Base-by-base conservation (phyloP, 192 early-diverging fungal species). In the Obelidium mucronatum region DNA sequence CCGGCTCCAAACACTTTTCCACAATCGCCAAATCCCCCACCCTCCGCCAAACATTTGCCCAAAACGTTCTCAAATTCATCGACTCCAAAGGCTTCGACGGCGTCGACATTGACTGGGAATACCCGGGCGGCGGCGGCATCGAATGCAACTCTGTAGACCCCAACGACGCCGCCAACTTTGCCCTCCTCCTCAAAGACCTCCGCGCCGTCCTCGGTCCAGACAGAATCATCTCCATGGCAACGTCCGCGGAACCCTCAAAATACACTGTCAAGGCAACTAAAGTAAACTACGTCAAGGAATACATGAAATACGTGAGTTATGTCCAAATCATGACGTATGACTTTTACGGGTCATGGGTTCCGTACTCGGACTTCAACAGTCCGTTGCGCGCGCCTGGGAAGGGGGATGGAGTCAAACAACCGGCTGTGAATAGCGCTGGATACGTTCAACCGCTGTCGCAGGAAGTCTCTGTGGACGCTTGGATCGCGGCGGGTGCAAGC, bases 151-250 rank as follows among this genome's bases (percentile, higher is more conserved):
- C 37, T 31, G n/a, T n/a, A n/a, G n/a, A n/a, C n/a, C n/a, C n/a
- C n/a, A n/a, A n/a, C n/a, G n/a, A n/a, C n/a, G n/a, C 64, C 26
- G 52, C 53, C 13, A 71, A 71, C 33, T 71, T 65, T 36, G 68
- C 30, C 5, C 15, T 35, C 6, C 19, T 71, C 5, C 33, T 71
- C 22, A 6, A 40, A 15, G 68, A 15, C 13, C 33, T 71, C 30
- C 73, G 73, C 11, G 30, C 73, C 15, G 68, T 13, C 5, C 48
- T 70, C 17, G 68, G 68, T 22, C 53, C 68, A 22, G 68, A 70
- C 35, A 40, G 68, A 6, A 6, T 19, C 24, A 58, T 70, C 35
- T 60, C 51, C 8, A 70, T 70, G 19, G 48, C 65, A 8, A 30
- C 17, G 40, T 11, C 15, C 31, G 65, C 36, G 22, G 6, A 34